A percentile compares a stretch with the other conserved stretches of the same genome.
phyloP scores from a whole-genome alignment of 2,329 filamentous ascomycete species.

The Simplicillium sp. region DNA sequence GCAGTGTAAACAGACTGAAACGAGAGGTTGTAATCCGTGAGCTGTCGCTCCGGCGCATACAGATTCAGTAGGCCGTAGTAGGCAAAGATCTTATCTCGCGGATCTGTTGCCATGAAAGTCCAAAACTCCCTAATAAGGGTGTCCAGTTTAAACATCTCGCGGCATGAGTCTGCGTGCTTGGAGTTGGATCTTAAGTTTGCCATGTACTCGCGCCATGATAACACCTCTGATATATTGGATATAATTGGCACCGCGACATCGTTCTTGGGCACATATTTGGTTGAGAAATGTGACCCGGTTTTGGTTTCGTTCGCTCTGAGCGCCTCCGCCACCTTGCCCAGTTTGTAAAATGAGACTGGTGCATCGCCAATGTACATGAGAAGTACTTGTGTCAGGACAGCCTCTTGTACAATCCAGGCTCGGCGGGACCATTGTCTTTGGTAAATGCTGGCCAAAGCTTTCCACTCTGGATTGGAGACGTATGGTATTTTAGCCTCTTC shows the following conservation, averaged over 20 bases:
- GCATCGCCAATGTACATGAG: conserved; percentile 14
- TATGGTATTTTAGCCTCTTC: conserved; percentile 9
- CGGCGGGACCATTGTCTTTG: conserved; percentile 18
- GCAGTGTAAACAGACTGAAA: conserved; percentile 11
- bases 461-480: conserved; percentile 10
- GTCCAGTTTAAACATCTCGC: conserved; percentile 8
- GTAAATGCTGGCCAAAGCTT: conserved; percentile 12
- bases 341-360: conserved; percentile 9
- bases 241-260: conserved; percentile 13
- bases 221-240: conserved; percentile 16
- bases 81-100: conserved; percentile 16
- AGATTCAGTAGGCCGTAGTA: conserved; percentile 13
- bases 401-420: conserved; percentile 18
- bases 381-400: conserved; percentile 12
- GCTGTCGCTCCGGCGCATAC: conserved; percentile 7
- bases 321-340: conserved; percentile 11
- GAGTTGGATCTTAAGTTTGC: conserved; percentile 4
- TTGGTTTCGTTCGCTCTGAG: conserved; percentile 10
- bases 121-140: conserved; percentile 12
- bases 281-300: conserved; percentile 8
- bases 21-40: conserved; percentile 13
- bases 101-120: conserved; percentile 15
- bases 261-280: conserved; percentile 8
- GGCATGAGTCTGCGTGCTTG: conserved; percentile 3
- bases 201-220: conserved; percentile 10